Evolutionary conservation across 352 stramenopile species (phyloP).

Genomic region (Phytophthora pistaciae): DNA sequence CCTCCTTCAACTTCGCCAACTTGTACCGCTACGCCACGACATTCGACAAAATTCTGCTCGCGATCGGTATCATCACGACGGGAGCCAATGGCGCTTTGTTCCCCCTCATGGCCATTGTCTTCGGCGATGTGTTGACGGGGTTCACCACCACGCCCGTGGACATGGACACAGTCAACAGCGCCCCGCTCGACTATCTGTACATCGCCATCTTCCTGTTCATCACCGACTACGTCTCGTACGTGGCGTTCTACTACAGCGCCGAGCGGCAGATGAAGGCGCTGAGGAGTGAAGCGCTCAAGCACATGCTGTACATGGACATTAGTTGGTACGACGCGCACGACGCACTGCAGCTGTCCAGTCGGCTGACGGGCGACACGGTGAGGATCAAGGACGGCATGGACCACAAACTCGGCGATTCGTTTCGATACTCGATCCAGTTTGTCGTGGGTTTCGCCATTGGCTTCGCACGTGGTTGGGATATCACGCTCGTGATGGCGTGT

Average conservation of each 20-base stretch:
- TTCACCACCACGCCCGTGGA: constrained; percentile 43
- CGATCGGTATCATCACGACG: constrained; percentile 27
- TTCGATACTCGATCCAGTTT: constrained; percentile 44
- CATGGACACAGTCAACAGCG: constrained; percentile 29
- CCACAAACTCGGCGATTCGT: constrained; percentile 44
- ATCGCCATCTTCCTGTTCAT: constrained; percentile 48
- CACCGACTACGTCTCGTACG: constrained; percentile 44
- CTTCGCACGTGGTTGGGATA: constrained; percentile 51
- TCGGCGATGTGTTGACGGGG: constrained; percentile 42
- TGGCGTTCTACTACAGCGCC: constrained; percentile 43
- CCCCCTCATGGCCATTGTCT: constrained; percentile 53
- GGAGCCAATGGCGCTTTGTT: constrained; percentile 47
- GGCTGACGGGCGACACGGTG: constrained; percentile 42
- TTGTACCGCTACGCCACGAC: constrained; percentile 52
- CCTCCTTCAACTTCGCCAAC: constrained; percentile 40
- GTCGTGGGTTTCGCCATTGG: constrained; percentile 51
- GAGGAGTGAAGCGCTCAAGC: constrained; percentile 40
- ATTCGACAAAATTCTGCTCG: constrained; percentile 41
- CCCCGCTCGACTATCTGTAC: constrained; percentile 38
- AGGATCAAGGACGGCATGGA: constrained; percentile 59
- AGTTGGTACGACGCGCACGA: constrained; percentile 54
- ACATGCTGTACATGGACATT: constrained; percentile 58
- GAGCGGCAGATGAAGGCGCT: constrained; percentile 55
- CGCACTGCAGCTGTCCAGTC: constrained; percentile 36
- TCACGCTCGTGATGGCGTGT: constrained; percentile 50